A percentile compares a stretch with the other conserved stretches of the same genome.
Conservation (phyloP, 306 rosid species). For the Medicago lupulina region DNA sequence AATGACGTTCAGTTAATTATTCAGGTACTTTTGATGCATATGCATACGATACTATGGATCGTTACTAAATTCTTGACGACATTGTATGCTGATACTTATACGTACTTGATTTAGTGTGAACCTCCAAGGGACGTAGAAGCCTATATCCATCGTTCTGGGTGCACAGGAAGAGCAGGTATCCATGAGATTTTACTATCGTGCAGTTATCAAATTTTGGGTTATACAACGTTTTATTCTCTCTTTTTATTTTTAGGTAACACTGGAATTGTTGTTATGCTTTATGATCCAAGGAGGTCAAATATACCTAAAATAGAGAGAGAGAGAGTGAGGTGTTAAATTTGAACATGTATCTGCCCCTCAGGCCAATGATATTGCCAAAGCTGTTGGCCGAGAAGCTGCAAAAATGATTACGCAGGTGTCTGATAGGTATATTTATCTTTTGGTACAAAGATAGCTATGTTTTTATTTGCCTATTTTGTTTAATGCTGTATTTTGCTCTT, state of each 20-base stretch:
- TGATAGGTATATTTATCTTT: slow-evolving; percentile 57
- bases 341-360: slow-evolving; percentile 84
- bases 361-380: slow-evolving; percentile 87
- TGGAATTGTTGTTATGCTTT: slow-evolving; percentile 92
- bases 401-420: slow-evolving; percentile 74
- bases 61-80: slow-evolving; percentile 22
- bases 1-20: slow-evolving; percentile 88
- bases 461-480: slow-evolving; percentile 25
- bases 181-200: slow-evolving; percentile 7
- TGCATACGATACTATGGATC: not conserved
- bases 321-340: slow-evolving; percentile 89
- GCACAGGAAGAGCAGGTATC: slow-evolving; percentile 94
- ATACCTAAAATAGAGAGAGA: slow-evolving; percentile 74
- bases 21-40: slow-evolving; percentile 62
- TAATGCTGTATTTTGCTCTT: slow-evolving; percentile 29
- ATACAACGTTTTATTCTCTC: slow-evolving; percentile 18
- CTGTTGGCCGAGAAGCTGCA: slow-evolving; percentile 70
- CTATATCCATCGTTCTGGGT: slow-evolving; percentile 95
- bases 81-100: slow-evolving; percentile 38
- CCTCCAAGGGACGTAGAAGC: slow-evolving; percentile 94
- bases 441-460: too few species aligned
- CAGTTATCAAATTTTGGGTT: slow-evolving; percentile 22
- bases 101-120: slow-evolving; percentile 70
- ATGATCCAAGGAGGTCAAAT: slow-evolving; percentile 81
- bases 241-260: slow-evolving; percentile 68